A percentile compares a stretch with the other conserved stretches of the same genome.
These are phyloP conservation scores for Penicillium cosmopolitanum DNA, from an alignment of 495 filamentous ascomycete species.

Conservation along the genomic window DNA sequence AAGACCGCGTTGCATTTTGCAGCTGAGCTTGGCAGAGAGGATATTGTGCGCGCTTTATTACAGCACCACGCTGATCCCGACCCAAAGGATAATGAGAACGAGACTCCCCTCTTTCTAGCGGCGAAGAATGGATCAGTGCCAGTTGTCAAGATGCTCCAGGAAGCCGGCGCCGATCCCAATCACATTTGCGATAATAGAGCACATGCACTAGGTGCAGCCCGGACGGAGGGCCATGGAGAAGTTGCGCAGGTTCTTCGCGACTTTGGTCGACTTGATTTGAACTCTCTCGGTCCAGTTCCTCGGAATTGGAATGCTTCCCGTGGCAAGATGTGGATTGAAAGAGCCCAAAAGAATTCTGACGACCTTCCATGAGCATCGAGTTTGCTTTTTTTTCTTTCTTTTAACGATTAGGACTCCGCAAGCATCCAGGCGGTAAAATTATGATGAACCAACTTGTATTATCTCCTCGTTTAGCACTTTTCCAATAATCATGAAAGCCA, in stretches of 20 bases:
- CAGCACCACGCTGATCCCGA: neutral
- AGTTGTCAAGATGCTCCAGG: neutral
- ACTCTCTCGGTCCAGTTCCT: neutral
- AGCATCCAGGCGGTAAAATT: too few species aligned
- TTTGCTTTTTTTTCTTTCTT: too few species aligned
- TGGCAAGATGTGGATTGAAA: constrained; percentile 1
- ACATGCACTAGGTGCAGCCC: neutral
- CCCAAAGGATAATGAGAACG: neutral
- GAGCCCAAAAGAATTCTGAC: neutral
- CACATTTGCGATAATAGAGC: neutral
- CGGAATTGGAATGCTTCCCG: constrained; percentile 2
- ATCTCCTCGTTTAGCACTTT: too few species aligned
- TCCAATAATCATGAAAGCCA: too few species aligned
- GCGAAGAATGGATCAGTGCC: neutral
- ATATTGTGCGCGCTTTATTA: neutral
- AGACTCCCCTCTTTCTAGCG: neutral
- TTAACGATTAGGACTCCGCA: too few species aligned
- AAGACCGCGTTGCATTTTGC: neutral
- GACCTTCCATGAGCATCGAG: neutral
- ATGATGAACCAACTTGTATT: too few species aligned
- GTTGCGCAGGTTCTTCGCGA: neutral
- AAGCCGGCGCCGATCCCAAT: neutral
- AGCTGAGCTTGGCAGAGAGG: neutral
- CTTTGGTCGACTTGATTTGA: neutral
- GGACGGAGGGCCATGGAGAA: neutral